A percentile compares a stretch with the other conserved stretches of the same genome.
These are phyloP conservation scores for Diplodia sapinea DNA, from an alignment of 2,329 filamentous ascomycete genomes.

Conservation along the genomic window DNA sequence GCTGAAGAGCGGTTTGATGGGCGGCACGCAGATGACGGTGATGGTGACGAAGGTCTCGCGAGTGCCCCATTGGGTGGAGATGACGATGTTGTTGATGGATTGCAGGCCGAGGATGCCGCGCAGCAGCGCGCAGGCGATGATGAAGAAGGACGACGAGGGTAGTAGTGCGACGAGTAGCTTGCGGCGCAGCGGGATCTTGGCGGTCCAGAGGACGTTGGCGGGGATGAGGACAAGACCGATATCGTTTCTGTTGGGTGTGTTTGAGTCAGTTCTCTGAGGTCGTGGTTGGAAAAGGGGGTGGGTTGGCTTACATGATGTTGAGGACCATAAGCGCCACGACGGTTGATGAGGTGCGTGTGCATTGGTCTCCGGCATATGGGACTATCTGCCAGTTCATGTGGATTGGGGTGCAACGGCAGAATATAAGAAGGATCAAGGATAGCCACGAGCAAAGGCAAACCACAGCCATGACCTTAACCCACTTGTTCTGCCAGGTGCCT, in stretches of 20 bases:
- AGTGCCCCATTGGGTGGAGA: constrained; percentile 52
- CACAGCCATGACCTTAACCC: constrained; percentile 38
- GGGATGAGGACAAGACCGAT: constrained; percentile 50
- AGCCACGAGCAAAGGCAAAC: constrained; percentile 43
- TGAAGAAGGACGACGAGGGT: constrained; percentile 54
- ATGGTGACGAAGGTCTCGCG: constrained; percentile 56
- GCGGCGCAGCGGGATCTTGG: constrained; percentile 47
- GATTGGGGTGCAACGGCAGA: constrained; percentile 48
- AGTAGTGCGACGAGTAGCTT: constrained; percentile 50
- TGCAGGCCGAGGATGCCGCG: constrained; percentile 51
- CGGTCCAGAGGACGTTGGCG: constrained; percentile 50
- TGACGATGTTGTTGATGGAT: constrained; percentile 45
- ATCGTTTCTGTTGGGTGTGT: constrained; percentile 46
- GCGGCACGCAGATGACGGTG: constrained; percentile 52
- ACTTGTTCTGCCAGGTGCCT: constrained; percentile 8
- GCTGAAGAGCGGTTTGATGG: constrained; percentile 56
- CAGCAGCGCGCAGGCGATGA: constrained; percentile 51
- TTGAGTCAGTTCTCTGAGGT: neutral
- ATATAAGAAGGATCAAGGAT: constrained; percentile 45
- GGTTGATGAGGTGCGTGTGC: constrained; percentile 45
- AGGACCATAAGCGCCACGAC: constrained; percentile 46
- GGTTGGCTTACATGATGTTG: constrained; percentile 39
- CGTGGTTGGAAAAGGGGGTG: neutral
- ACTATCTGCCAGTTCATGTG: constrained; percentile 51
- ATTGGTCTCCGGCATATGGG: constrained; percentile 51